These are phyloP conservation scores for Amanita rimosa DNA, from an alignment of 768 basidiomycete species.

Conservation along the genomic window DNA sequence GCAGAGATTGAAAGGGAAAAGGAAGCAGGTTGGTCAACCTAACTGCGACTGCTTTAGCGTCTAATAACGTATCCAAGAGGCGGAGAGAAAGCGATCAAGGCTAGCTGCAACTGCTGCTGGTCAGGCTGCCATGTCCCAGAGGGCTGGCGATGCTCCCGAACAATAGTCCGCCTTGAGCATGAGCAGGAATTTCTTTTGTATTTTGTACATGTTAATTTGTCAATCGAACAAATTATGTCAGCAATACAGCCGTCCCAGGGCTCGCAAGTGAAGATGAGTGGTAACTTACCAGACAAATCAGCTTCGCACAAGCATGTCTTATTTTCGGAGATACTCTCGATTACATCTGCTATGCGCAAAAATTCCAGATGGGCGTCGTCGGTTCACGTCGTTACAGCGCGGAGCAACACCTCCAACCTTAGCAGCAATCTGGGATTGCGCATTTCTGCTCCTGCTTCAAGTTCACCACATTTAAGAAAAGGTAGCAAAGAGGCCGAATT, in stretches of 20 bases:
- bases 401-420: constrained; percentile 50
- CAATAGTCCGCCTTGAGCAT: constrained; percentile 14
- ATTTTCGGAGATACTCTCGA: constrained; percentile 81
- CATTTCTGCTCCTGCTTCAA: constrained; percentile 38
- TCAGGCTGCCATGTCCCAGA: constrained; percentile 76
- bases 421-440: constrained; percentile 69
- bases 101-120: constrained; percentile 87
- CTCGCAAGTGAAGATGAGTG: not conserved
- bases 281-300: constrained; percentile 11
- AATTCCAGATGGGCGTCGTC: constrained; percentile 93
- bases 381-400: constrained; percentile 45
- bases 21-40: constrained; percentile 64
- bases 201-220: not conserved
- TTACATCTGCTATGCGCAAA: constrained; percentile 93
- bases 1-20: constrained; percentile 94
- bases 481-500: constrained; percentile 70
- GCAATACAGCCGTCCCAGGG: not conserved
- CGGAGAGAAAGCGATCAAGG: constrained; percentile 86
- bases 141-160: constrained; percentile 29
- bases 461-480: constrained; percentile 31
- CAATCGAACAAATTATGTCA: constrained; percentile 10
- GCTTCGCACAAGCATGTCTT: constrained; percentile 70
- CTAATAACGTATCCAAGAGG: constrained; percentile 43
- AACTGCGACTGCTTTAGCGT: not conserved
- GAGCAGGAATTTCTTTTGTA: constrained; percentile 9